A percentile compares a stretch with the other conserved stretches of the same genome.
These are phyloP conservation scores for Leccinum variicolor DNA, from an alignment of 768 basidiomycete genomes.

Conservation along the genomic window DNA sequence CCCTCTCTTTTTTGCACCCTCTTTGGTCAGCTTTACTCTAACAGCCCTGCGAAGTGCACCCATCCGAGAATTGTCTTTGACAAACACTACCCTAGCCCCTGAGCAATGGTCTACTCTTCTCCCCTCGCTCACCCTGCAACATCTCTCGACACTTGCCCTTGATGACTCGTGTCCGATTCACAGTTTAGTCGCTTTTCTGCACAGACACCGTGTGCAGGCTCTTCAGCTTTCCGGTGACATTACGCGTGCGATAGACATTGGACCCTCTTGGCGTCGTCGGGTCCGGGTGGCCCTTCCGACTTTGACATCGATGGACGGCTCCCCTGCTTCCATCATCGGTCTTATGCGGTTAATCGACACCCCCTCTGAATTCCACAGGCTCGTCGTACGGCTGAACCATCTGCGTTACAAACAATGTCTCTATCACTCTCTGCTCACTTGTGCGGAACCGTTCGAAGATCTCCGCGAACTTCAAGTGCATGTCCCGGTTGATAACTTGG, in stretches of 20 bases:
- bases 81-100: neutral
- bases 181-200: neutral
- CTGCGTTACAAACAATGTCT: neutral
- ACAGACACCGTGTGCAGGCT: neutral
- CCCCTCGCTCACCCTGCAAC: neutral
- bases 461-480: neutral
- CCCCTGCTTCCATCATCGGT: neutral
- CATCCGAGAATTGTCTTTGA: neutral
- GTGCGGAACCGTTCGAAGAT: neutral
- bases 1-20: neutral
- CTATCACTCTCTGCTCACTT: neutral
- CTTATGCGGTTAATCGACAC: neutral
- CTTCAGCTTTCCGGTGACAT: neutral
- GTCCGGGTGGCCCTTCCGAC: neutral
- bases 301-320: neutral
- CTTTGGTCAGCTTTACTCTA: neutral
- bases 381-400: neutral
- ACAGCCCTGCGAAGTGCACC: neutral
- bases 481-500: neutral
- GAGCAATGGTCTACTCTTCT: neutral
- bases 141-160: neutral
- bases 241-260: neutral
- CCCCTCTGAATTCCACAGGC: neutral
- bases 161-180: neutral
- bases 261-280: neutral